A percentile compares a stretch with the other conserved stretches of the same genome.
phyloP scores from a whole-genome alignment of 2,329 filamentous ascomycete genomes.

The Phialophora macrospora region DNA sequence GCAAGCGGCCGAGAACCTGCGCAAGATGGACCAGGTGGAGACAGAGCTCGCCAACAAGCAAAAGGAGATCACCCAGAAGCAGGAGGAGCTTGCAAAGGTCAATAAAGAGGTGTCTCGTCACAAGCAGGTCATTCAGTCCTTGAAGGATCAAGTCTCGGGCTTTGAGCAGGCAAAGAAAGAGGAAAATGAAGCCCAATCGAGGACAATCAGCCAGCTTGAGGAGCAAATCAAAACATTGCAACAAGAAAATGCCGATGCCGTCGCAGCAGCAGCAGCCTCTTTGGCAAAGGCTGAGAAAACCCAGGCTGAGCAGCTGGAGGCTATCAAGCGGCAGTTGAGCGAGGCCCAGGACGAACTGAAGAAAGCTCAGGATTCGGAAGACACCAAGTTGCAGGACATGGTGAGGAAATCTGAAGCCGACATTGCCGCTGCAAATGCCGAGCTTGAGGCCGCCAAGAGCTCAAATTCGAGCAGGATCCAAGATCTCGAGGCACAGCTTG shows the following conservation, averaged over 20 bases:
- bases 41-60: slow-evolving; percentile 27
- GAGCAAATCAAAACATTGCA: slow-evolving; percentile 29
- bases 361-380: slow-evolving; percentile 41
- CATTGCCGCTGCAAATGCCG: slow-evolving; percentile 42
- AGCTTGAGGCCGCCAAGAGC: slow-evolving; percentile 36
- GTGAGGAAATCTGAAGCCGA: slow-evolving; percentile 42
- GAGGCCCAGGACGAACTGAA: slow-evolving; percentile 45
- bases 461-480: slow-evolving; percentile 25
- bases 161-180: slow-evolving; percentile 30
- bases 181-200: slow-evolving; percentile 22
- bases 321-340: slow-evolving; percentile 41
- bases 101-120: slow-evolving; percentile 31
- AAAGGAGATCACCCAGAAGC: slow-evolving; percentile 29
- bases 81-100: slow-evolving; percentile 31
- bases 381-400: slow-evolving; percentile 43
- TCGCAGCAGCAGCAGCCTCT: slow-evolving; percentile 42
- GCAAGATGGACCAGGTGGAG: slow-evolving; percentile 26
- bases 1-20: slow-evolving; percentile 25
- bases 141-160: slow-evolving; percentile 29
- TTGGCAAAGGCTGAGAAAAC: slow-evolving; percentile 38
- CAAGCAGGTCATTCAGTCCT: slow-evolving; percentile 28
- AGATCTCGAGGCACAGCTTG: slow-evolving; percentile 27
- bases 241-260: slow-evolving; percentile 28
- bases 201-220: slow-evolving; percentile 22
- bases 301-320: slow-evolving; percentile 24